Evolutionary conservation across 2,329 filamentous ascomycete species (phyloP).

Genomic region (Trichophyton benhamiae): DNA sequence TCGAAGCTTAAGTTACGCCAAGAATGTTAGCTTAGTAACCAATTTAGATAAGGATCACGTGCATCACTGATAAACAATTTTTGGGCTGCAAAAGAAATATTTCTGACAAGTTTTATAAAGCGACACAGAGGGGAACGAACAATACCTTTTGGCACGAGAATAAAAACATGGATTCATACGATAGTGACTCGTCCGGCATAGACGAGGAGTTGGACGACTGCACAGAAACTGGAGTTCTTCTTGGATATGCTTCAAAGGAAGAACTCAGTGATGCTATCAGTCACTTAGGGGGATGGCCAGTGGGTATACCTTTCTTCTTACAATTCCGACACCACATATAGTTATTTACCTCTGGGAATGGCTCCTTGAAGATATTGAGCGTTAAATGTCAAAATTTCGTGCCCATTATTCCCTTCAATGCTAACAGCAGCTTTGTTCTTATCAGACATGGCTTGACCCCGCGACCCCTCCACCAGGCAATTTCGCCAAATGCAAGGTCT

Average conservation of each 20-base stretch:
- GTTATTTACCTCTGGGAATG: neutral
- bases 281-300: constrained; percentile 74
- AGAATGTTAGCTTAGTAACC: no score
- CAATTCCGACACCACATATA: neutral
- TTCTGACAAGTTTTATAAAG: neutral
- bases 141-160: neutral
- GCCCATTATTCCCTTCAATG: neutral
- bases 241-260: constrained; percentile 79
- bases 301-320: constrained; percentile 37
- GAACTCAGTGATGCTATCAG: constrained; percentile 70
- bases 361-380: neutral
- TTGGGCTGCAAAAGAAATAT: neutral
- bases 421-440: constrained; percentile 2
- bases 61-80: constrained; percentile 6
- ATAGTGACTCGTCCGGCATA: constrained; percentile 67
- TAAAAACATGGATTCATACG: constrained; percentile 48
- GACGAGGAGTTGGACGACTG: constrained; percentile 43
- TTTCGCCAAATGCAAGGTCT: constrained; percentile 74
- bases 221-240: constrained; percentile 62
- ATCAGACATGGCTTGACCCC: constrained; percentile 71
- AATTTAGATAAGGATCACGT: neutral
- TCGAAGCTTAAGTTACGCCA: no score
- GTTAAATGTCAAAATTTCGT: neutral
- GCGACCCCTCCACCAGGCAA: constrained; percentile 58
- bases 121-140: neutral